Percentiles rank a stretch among this genome's conserved stretches.
Evolutionary conservation across 768 basidiomycete genomes (phyloP).

Genomic region (Boletus eberwhitei): DNA sequence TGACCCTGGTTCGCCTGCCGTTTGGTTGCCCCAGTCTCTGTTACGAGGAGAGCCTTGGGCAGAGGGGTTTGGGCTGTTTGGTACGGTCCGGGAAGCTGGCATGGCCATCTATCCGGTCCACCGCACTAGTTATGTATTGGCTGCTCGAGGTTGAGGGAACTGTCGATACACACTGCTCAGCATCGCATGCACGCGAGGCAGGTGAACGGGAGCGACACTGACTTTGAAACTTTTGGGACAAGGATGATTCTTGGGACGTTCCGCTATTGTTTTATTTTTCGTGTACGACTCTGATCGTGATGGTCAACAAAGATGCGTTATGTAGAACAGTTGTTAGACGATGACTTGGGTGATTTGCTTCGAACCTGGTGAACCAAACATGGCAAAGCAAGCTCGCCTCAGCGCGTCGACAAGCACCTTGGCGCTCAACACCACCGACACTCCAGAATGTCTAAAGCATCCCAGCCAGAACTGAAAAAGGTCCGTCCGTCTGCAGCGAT

Average conservation of each 20-base stretch:
- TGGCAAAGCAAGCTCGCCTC: constrained; percentile 26
- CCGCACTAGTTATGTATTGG: not conserved
- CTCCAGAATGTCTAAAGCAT: constrained; percentile 80
- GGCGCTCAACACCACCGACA: not conserved
- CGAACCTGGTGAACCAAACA: constrained; percentile 26
- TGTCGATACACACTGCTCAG: constrained; percentile 14
- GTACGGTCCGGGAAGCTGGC: constrained; percentile 32
- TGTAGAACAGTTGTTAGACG: not conserved
- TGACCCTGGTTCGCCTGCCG: constrained; percentile 44
- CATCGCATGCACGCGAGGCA: not conserved
- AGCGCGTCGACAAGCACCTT: not conserved
- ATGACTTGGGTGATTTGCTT: not conserved
- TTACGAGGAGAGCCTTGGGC: constrained; percentile 30
- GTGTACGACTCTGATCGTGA: not conserved
- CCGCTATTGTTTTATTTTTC: not conserved
- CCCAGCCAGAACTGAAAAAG: constrained; percentile 98
- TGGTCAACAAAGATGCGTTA: not conserved
- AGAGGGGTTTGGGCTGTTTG: constrained; percentile 27
- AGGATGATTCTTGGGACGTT: not conserved
- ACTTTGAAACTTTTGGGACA: constrained; percentile 3
- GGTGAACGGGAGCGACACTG: constrained; percentile 6
- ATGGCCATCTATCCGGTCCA: constrained; percentile 38
- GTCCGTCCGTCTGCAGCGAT: constrained; percentile 38
- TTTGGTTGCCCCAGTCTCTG: constrained; percentile 40
- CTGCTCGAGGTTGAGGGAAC: constrained; percentile 1